These are phyloP conservation scores for Apostasia ramifera DNA, from an alignment of 106 monocot genomes.

Conservation along the genomic window DNA sequence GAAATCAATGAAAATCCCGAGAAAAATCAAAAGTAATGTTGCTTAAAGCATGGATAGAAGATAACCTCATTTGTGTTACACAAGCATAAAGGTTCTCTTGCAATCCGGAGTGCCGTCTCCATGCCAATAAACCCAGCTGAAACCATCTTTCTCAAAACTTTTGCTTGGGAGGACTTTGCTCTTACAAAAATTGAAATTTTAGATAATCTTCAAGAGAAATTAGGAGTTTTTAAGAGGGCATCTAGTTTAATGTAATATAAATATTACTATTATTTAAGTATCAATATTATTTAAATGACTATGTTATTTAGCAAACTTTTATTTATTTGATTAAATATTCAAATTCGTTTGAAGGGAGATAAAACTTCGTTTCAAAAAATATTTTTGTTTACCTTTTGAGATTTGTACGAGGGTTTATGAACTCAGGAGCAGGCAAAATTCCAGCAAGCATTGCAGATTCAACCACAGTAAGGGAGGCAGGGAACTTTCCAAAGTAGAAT, in stretches of 20 bases:
- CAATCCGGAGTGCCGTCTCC: conserved; percentile 17
- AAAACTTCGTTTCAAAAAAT: too few relatives aligned
- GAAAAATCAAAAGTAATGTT: conserved; percentile 1
- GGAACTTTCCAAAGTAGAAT: conserved; percentile 45
- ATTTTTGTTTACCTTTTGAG: conserved; percentile 14
- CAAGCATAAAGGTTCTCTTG: conserved; percentile 25
- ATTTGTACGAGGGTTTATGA: conserved; percentile 20
- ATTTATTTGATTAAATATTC: too few relatives aligned
- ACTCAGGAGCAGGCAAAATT: conserved; percentile 39
- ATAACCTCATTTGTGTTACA: conserved; percentile 10
- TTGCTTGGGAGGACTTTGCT: conserved; percentile 21
- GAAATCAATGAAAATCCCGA: too few relatives aligned
- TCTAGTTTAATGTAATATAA: too few relatives aligned
- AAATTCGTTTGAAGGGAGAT: too few relatives aligned
- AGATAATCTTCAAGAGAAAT: neutral
- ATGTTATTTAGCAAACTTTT: too few relatives aligned
- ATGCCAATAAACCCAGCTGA: conserved; percentile 26
- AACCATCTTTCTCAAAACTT: conserved; percentile 34
- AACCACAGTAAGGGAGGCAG: conserved; percentile 32
- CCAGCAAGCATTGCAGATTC: conserved; percentile 48
- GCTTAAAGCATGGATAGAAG: neutral
- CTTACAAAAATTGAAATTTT: conserved; percentile 10
- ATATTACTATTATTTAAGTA: too few relatives aligned
- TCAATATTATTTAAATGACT: too few relatives aligned
- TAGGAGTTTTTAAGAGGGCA: neutral